Evolutionary conservation across 352 stramenopile genomes (phyloP).

Genomic region (Phytophthora sansomeana): DNA sequence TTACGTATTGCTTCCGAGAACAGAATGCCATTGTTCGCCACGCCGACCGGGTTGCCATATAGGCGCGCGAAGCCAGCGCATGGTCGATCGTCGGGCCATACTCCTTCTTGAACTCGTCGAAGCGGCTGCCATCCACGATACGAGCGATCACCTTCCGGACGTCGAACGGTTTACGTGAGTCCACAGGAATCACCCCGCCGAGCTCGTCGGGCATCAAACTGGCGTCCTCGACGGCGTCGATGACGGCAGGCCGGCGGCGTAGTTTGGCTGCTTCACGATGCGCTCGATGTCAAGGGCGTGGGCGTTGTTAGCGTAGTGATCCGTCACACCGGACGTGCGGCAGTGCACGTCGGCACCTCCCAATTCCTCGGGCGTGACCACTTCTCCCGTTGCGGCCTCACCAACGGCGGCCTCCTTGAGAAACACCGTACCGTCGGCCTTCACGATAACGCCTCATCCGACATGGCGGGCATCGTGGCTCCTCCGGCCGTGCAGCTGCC

Average conservation of each 20-base stretch:
- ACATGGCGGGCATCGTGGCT: constrained; percentile 97
- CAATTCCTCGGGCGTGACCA: constrained; percentile 96
- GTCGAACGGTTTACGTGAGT: constrained; percentile 96
- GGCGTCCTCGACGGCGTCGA: constrained; percentile 91
- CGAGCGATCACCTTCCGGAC: constrained; percentile 96
- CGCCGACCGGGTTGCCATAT: constrained; percentile 94
- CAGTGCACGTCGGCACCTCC: constrained; percentile 94
- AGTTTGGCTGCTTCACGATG: constrained; percentile 89
- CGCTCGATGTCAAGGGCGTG: constrained; percentile 93
- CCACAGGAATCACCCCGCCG: constrained; percentile 93
- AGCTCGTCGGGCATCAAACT: constrained; percentile 93
- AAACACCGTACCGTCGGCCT: constrained; percentile 98
- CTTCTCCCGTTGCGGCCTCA: constrained; percentile 98
- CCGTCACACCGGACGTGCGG: constrained; percentile 94
- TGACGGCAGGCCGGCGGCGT: too few species aligned
- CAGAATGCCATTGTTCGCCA: constrained; percentile 99
- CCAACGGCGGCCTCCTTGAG: constrained; percentile 97
- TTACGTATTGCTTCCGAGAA: too few species aligned
- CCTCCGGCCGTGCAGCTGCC: constrained; percentile 97
- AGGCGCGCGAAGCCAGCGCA: constrained; percentile 97
- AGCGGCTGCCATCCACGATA: constrained; percentile 96
- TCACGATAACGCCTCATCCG: constrained; percentile 97
- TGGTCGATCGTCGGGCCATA: constrained; percentile 98
- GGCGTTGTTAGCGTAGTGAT: constrained; percentile 96
- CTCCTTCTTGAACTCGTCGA: constrained; percentile 98